Evolutionary conservation across 306 rosid genomes (phyloP).

Genomic region (Cucumis melo): DNA sequence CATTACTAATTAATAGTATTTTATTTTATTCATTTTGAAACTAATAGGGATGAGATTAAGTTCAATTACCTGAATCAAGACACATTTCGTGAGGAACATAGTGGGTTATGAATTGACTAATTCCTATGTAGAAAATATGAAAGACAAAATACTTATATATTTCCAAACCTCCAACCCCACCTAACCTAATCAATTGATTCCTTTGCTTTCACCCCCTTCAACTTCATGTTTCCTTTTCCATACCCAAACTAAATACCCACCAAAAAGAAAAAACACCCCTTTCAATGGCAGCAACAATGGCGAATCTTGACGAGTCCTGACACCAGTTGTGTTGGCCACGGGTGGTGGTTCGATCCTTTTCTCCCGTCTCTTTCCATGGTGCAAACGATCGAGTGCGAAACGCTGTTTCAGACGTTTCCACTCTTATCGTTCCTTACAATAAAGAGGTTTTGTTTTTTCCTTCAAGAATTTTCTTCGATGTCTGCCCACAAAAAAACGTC

Average conservation of each 20-base stretch:
- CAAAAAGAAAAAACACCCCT: background rate
- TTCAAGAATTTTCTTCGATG: background rate
- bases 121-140: background rate
- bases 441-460: background rate
- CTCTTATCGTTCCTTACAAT: background rate
- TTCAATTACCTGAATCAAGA: background rate
- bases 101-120: background rate
- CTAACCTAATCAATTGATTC: background rate
- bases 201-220: background rate
- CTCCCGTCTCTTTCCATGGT: background rate
- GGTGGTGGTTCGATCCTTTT: background rate
- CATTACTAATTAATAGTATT: background rate
- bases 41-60: background rate
- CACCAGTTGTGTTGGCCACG: background rate
- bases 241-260: background rate
- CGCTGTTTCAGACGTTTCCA: background rate
- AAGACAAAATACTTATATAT: background rate
- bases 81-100: background rate
- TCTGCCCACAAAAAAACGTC: no score
- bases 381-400: background rate
- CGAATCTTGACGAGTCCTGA: background rate
- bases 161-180: conserved; percentile 2
- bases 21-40: background rate
- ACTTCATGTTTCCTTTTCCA: background rate
- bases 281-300: background rate